Evolutionary conservation across 2,329 filamentous ascomycete species (phyloP), one percentile per base, ranked within the genome.

Genomic region (Ceratocystis ficicola): DNA sequence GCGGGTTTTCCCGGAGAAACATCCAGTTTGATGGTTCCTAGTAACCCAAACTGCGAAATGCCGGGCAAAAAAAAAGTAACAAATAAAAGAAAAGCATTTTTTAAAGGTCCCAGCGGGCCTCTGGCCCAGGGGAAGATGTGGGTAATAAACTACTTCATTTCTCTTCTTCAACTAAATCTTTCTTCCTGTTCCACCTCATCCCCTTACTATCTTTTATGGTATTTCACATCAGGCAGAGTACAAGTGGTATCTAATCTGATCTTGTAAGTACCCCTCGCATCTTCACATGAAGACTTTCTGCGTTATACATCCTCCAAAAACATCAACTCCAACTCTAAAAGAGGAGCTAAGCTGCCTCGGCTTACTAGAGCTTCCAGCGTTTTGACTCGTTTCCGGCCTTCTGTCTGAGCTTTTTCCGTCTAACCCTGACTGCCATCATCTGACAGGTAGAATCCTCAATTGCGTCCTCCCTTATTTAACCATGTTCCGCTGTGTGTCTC

Each of bases 401-500:
- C 65, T 66, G 48, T 60, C 62, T 59, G 55, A 59, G 28, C 57
- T 55, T 67, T 67, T 30, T 30, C 60, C 22, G 44, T 48, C 62
- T 63, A 59, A 59, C 55, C 55, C 36, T 36, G 36, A 15, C 36
- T 41, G 36, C n/a, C 5, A 62, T 64, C 62, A 67, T 67, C 62
- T 68, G 66, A 65, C 66, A 63, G 52, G 41, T 44, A 44, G 22
- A 59, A 59, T 52, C 60, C 36, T 64, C 63, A 44, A 65, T 63
- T 59, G 3, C 32, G 55, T n/a, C 28, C n/a, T 59, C 30, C 55
- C 55, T 59, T 59, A 32, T 63, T 64, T 59, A 59, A 63, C 36
- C 61, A 68, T 68, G 66, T 68, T 68, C 66, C 66, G 66, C 66
- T 63, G 60, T 65, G 62, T 68, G 55, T 61, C 66, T 30, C 60